These are phyloP conservation scores for Leersia perrieri DNA, from an alignment of 176 grass and related monocot genomes.

Conservation along the genomic window DNA sequence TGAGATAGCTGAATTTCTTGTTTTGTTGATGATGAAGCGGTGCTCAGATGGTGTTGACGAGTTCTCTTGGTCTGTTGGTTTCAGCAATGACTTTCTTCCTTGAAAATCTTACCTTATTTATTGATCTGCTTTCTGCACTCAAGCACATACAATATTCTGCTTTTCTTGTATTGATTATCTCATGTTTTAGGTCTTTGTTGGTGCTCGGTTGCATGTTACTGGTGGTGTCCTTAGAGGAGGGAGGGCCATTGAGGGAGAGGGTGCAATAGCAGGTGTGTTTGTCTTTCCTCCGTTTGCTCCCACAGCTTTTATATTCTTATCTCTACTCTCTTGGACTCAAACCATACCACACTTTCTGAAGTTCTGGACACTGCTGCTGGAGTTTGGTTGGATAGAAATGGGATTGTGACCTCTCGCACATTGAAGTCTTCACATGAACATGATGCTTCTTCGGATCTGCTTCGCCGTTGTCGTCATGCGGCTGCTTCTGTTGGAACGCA, in stretches of 20 bases:
- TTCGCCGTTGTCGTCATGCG: conserved; percentile 96
- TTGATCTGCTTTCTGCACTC: conserved; percentile 28
- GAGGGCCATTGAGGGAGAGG: conserved; percentile 88
- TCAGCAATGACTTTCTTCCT: conserved; percentile 4
- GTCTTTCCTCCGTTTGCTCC: background rate
- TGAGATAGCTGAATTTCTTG: conserved; percentile 21
- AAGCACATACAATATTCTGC: conserved; percentile 1
- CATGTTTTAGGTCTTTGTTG: conserved; percentile 82
- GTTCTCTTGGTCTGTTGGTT: background rate
- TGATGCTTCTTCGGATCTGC: conserved; percentile 79
- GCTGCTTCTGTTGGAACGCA: conserved; percentile 78
- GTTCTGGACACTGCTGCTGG: conserved; percentile 99
- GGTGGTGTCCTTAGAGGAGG: conserved; percentile 97
- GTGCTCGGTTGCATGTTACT: conserved; percentile 96
- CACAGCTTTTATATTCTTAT: conserved; percentile 13
- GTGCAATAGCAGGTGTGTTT: conserved; percentile 74
- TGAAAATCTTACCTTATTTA: conserved; percentile 14
- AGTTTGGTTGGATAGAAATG: conserved; percentile 98
- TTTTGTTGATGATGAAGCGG: conserved; percentile 14
- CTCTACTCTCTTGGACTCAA: conserved; percentile 38
- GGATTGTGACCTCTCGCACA: conserved; percentile 77
- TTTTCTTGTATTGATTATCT: conserved; percentile 44
- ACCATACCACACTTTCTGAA: conserved; percentile 41
- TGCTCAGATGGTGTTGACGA: background rate
- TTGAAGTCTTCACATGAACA: conserved; percentile 78